A percentile compares a stretch with the other conserved stretches of the same genome.
These are phyloP conservation scores for Mollisia scopiformis DNA, from an alignment of 2,329 filamentous ascomycete genomes.

Conservation along the genomic window DNA sequence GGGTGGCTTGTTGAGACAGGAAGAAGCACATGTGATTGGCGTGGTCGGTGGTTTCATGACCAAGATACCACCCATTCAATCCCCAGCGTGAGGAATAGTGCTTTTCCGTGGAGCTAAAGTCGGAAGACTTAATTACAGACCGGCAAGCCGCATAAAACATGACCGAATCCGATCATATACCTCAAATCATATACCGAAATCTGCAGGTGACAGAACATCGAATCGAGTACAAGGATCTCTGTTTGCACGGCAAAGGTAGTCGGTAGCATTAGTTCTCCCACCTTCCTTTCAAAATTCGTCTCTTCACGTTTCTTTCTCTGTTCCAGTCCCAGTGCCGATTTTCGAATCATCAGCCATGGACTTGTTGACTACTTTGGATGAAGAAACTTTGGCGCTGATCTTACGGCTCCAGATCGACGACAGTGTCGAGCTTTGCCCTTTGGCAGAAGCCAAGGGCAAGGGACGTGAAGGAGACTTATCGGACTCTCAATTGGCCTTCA, in stretches of 20 bases:
- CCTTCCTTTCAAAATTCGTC: background rate
- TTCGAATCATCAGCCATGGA: background rate
- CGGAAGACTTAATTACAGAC: background rate
- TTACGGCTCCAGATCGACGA: slow-evolving; percentile 30
- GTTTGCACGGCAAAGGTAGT: background rate
- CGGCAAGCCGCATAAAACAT: background rate
- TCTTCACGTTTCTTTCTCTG: background rate
- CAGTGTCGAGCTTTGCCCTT: background rate
- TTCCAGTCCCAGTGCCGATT: background rate
- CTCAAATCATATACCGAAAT: background rate
- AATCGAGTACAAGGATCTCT: background rate
- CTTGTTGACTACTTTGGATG: slow-evolving; percentile 16
- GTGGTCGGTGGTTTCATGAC: background rate
- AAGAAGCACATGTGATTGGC: background rate
- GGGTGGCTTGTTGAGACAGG: background rate
- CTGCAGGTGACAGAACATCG: background rate
- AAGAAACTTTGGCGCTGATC: slow-evolving; percentile 24
- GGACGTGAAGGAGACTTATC: slow-evolving; percentile 3
- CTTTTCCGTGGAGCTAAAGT: background rate
- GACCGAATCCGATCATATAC: background rate
- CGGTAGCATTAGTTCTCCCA: background rate
- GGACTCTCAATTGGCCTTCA: slow-evolving; percentile 16
- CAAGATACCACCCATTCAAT: background rate
- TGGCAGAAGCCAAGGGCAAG: slow-evolving; percentile 13
- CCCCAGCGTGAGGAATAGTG: background rate